Conservation (phyloP, 306 rosid species). For the Echinosophora koreensis region DNA sequence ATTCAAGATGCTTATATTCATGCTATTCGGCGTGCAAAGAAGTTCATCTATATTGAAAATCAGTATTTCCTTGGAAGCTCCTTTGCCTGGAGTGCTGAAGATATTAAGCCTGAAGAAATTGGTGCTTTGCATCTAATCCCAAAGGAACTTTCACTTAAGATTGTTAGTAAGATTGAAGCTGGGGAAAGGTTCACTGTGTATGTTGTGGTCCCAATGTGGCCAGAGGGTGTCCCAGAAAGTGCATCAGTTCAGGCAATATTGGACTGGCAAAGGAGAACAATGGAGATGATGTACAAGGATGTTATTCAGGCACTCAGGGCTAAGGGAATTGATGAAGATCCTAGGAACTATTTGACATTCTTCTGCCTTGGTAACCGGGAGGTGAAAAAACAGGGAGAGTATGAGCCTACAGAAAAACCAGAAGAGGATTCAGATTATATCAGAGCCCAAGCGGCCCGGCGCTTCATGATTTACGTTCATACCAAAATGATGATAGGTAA, state of each 20-base stretch:
- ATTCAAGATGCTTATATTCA: constrained; percentile 78
- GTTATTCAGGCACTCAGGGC: constrained; percentile 63
- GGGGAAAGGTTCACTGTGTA: constrained; percentile 76
- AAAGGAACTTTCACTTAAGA: constrained; percentile 78
- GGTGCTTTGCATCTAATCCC: constrained; percentile 77
- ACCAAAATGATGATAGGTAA: constrained; percentile 84
- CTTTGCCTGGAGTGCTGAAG: constrained; percentile 62
- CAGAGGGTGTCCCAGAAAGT: constrained; percentile 79
- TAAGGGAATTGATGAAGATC: constrained; percentile 69
- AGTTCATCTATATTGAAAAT: constrained; percentile 75
- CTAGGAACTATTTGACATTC: constrained; percentile 79
- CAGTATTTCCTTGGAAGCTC: constrained; percentile 85
- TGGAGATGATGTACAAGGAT: constrained; percentile 83
- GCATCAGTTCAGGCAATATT: constrained; percentile 83
- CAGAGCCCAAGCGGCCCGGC: constrained; percentile 71
- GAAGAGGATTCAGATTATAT: constrained; percentile 66
- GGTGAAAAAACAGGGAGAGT: constrained; percentile 73
- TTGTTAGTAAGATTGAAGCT: constrained; percentile 75
- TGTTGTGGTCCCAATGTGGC: constrained; percentile 82
- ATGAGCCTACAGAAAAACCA: constrained; percentile 67
- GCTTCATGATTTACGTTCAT: constrained; percentile 85
- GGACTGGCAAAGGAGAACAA: constrained; percentile 82
- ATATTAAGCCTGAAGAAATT: constrained; percentile 71
- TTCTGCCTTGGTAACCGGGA: constrained; percentile 85
- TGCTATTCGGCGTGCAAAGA: constrained; percentile 79